Evolutionary conservation across 345 rosid genomes (phyloP).

Genomic region (Hibiscus syriacus): DNA sequence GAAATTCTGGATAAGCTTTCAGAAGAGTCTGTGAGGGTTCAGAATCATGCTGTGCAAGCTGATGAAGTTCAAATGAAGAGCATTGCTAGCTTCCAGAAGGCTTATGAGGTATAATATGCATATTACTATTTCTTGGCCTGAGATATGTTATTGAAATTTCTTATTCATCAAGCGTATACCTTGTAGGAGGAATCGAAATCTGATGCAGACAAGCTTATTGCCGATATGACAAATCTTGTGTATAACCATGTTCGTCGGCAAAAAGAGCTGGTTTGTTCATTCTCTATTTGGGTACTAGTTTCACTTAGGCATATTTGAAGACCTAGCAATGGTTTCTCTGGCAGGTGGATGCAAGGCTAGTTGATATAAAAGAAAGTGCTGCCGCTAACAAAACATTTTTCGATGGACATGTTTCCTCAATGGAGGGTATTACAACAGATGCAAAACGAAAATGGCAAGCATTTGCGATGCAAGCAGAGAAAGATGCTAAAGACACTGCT

Average conservation of each 20-base stretch:
- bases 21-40: slow-evolving; percentile 51
- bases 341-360: slow-evolving; percentile 86
- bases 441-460: slow-evolving; percentile 96
- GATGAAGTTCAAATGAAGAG: slow-evolving; percentile 66
- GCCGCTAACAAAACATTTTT: slow-evolving; percentile 51
- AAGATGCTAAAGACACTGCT: slow-evolving; percentile 53
- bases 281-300: not conserved
- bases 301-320: slow-evolving; percentile 4
- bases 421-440: slow-evolving; percentile 61
- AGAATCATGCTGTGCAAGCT: slow-evolving; percentile 45
- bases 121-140: not conserved
- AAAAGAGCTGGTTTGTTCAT: slow-evolving; percentile 57
- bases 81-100: slow-evolving; percentile 72
- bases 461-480: slow-evolving; percentile 63
- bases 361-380: slow-evolving; percentile 45
- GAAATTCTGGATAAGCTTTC: slow-evolving; percentile 55
- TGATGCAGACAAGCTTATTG: slow-evolving; percentile 75
- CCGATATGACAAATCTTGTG: slow-evolving; percentile 67
- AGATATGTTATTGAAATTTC: slow-evolving; percentile 1
- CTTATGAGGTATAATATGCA: slow-evolving; percentile 43
- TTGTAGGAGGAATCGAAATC: slow-evolving; percentile 80
- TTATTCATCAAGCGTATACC: slow-evolving; percentile 13
- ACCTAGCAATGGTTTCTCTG: slow-evolving; percentile 21
- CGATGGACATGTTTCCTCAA: slow-evolving; percentile 54
- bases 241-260: slow-evolving; percentile 68